phyloP scores from a whole-genome alignment of 2,329 filamentous ascomycete species.

The Coniochaeta prunicola region DNA sequence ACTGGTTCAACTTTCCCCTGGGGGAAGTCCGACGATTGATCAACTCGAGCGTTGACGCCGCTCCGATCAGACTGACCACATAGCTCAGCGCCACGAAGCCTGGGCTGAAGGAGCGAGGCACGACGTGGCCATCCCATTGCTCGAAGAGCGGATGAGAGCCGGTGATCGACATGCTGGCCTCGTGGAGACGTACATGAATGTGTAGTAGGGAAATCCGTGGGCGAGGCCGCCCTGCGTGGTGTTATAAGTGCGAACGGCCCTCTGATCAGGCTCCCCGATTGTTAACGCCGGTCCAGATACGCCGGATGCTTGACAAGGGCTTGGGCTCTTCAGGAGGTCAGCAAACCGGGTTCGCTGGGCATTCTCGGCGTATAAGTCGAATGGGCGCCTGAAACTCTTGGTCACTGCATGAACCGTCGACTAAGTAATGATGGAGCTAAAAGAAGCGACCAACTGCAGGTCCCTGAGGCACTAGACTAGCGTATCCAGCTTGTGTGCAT shows the following conservation, averaged over 20 bases:
- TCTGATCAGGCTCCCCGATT: not conserved
- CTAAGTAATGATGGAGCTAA: not conserved
- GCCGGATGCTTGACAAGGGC: not conserved
- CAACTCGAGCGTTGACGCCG: slow-evolving; percentile 72
- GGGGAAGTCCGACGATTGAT: slow-evolving; percentile 68
- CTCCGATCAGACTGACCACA: slow-evolving; percentile 69
- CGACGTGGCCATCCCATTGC: slow-evolving; percentile 35
- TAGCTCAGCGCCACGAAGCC: slow-evolving; percentile 67
- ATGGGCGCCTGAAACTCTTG: not conserved
- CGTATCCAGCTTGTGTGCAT: not conserved
- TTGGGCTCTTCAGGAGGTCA: not conserved
- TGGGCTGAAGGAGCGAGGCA: slow-evolving; percentile 42
- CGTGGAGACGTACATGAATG: not conserved
- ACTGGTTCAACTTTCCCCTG: slow-evolving; percentile 64
- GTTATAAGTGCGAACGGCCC: not conserved
- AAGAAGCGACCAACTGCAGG: not conserved
- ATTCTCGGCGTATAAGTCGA: not conserved
- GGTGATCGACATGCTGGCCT: slow-evolving; percentile 15
- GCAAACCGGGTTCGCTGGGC: not conserved
- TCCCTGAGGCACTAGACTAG: too few species aligned
- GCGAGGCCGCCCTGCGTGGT: not conserved
- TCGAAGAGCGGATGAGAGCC: slow-evolving; percentile 23
- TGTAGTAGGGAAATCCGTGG: not conserved
- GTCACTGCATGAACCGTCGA: not conserved
- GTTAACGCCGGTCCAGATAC: not conserved